A percentile compares a stretch with the other conserved stretches of the same genome.
Evolutionary conservation across 1,139 yeast genomes (phyloP).

Genomic region (Suhomyces anneliseae): DNA sequence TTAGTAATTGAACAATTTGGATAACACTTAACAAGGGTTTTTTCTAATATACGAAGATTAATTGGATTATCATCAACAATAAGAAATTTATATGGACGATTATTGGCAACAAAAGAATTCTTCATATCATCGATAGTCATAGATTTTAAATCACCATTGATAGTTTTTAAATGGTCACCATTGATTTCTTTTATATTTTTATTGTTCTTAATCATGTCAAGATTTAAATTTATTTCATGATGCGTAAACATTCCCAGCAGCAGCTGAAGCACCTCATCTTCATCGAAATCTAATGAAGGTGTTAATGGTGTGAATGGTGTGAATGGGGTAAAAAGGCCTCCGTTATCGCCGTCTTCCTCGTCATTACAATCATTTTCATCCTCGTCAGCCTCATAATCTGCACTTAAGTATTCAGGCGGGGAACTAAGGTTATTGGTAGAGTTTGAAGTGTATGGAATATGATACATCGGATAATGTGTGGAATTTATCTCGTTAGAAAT

Average conservation of each 20-base stretch:
- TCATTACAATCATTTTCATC: slow-evolving; percentile 2
- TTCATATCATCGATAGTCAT: neutral
- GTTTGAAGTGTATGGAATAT: slow-evolving; percentile 2
- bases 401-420: slow-evolving; percentile 12
- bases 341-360: slow-evolving; percentile 4
- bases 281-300: slow-evolving; percentile 6
- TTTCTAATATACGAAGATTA: slow-evolving; percentile 39
- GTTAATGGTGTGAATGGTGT: slow-evolving; percentile 16
- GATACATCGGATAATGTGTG: slow-evolving; percentile 9
- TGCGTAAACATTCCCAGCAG: slow-evolving; percentile 2
- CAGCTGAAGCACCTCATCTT: slow-evolving; percentile 1
- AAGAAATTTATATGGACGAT: slow-evolving; percentile 29
- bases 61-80: slow-evolving; percentile 47
- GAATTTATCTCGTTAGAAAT: slow-evolving; percentile 13
- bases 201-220: slow-evolving; percentile 2
- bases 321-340: slow-evolving; percentile 11
- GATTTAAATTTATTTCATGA: neutral
- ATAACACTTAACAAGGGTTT: slow-evolving; percentile 34
- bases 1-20: slow-evolving; percentile 33
- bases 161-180: neutral
- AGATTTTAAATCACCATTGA: neutral
- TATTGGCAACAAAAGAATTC: slow-evolving; percentile 18
- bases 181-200: neutral
- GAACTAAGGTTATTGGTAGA: slow-evolving; percentile 6
- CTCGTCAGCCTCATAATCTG: slow-evolving; percentile 9